Evolutionary conservation across 2,329 filamentous ascomycete species (phyloP), one percentile per base, ranked within the genome.

Genomic region (Cryphonectria nitschkei): DNA sequence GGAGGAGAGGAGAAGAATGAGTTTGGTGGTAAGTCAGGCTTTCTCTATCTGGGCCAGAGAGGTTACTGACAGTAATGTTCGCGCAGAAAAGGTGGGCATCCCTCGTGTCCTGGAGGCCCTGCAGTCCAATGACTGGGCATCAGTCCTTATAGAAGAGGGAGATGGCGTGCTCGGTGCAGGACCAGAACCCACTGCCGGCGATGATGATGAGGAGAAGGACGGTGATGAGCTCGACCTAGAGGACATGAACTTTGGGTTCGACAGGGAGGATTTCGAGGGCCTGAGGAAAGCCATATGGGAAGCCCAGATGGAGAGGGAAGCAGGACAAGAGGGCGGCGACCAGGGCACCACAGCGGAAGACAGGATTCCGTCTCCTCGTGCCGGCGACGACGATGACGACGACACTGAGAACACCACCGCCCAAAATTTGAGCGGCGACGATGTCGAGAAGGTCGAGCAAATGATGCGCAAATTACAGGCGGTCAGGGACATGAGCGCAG

Each of bases 381-480:
- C 65, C 5, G 75, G 75, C 37, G 8, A 11, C 37, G 37, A 9
- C 9, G 9, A 39, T 11, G 37, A 39, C 37, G 37, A 39, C 39
- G 72, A 75, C 29, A 70, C 72, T 52, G 76, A 79, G 26, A 81
- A 81, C 8, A 29, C 29, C 54, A 5, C 81, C 82, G 26, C 64
- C n/a, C 16, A 62, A 64, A 80, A 83, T 4, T 68, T 84, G 2
- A 80, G 79, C 22, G 83, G 85, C 0, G 82, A 86, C 5, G 86
- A 89, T 46, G 83, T 92, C 22, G 84, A 85, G 75, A 87, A 88
- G 77, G 77, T 92, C 41, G 88, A 91, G 75, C 80, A 81, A 67
- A 87, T 92, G 85, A 90, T 92, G 87, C 80, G 84, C 65, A 90
- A 87, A 78, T 80, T 92, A 72, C 87, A 89, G 78, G 88, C 88